A percentile compares a stretch with the other conserved stretches of the same genome.
phyloP scores from a whole-genome alignment of 495 filamentous ascomycete genomes.

The Penicillium verhagenii region DNA sequence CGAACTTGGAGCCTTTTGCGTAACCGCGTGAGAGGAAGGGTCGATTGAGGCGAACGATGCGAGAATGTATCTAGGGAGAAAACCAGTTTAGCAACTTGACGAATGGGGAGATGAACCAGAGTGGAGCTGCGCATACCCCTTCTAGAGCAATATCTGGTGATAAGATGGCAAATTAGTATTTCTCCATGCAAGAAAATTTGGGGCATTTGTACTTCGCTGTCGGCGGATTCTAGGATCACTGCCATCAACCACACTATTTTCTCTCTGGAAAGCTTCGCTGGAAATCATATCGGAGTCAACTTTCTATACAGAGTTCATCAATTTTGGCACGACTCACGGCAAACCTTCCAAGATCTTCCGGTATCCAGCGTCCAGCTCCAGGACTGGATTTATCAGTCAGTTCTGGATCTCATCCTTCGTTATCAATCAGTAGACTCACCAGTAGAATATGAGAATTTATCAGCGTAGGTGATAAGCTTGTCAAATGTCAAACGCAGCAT shows the following conservation, averaged over 20 bases:
- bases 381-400: not conserved
- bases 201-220: not conserved
- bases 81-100: not conserved
- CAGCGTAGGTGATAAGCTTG: not conserved
- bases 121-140: not conserved
- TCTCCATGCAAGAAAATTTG: not conserved
- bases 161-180: not conserved
- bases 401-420: not conserved
- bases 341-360: not conserved
- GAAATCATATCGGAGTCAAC: not conserved
- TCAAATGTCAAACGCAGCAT: constrained; percentile 1
- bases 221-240: not conserved
- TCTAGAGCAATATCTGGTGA: constrained; percentile 1
- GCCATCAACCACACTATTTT: not conserved
- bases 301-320: not conserved
- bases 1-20: not conserved
- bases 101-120: not conserved
- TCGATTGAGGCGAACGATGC: not conserved
- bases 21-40: not conserved
- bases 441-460: not conserved
- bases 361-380: constrained; percentile 1
- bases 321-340: not conserved
- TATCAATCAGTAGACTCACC: not conserved
- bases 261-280: not conserved
- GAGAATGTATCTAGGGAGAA: not conserved